Evolutionary conservation across 257 asterid species (phyloP).

Genomic region (Solanum neorickii): DNA sequence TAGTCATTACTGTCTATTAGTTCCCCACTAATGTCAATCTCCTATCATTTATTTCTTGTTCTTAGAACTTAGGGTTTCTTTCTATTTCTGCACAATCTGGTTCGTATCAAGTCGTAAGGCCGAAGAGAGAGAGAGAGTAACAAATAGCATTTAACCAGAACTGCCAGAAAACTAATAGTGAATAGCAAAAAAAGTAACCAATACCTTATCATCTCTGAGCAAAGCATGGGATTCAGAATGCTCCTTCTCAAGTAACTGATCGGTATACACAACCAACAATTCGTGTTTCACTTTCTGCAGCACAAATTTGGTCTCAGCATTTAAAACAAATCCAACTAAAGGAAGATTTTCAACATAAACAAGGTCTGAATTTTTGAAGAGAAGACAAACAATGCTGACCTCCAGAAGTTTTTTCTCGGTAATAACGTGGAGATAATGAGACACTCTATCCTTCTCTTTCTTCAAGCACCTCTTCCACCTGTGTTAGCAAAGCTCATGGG

Average conservation of each 20-base stretch:
- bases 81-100: neutral
- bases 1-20: neutral
- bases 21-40: neutral
- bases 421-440: conserved; percentile 31
- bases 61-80: neutral
- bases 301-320: neutral
- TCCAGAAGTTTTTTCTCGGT: conserved; percentile 33
- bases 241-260: conserved; percentile 41
- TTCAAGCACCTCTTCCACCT: conserved; percentile 42
- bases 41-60: neutral
- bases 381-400: conserved; percentile 10
- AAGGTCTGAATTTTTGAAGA: neutral
- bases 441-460: conserved; percentile 38
- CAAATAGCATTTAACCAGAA: neutral
- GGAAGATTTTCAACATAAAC: neutral
- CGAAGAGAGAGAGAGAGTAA: too few relatives aligned
- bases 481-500: neutral
- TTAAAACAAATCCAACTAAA: neutral
- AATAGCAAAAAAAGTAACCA: neutral
- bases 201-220: conserved; percentile 44
- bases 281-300: conserved; percentile 26
- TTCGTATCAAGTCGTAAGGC: neutral
- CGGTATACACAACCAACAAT: conserved; percentile 19
- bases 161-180: neutral
- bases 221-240: conserved; percentile 36